These are phyloP conservation scores for Calonectria naviculata DNA, from an alignment of 2,329 filamentous ascomycete genomes.

Conservation along the genomic window DNA sequence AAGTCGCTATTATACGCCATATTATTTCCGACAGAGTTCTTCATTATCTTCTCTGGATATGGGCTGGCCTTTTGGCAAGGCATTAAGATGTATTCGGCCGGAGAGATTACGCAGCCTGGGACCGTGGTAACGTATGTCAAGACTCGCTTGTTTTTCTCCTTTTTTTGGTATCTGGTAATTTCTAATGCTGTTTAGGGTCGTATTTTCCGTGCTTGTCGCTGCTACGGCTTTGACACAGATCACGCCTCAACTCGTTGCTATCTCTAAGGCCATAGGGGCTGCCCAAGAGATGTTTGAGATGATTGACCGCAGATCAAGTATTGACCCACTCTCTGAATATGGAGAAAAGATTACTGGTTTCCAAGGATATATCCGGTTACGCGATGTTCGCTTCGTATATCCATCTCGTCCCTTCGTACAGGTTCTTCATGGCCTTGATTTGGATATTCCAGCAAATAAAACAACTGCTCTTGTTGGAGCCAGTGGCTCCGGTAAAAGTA, in stretches of 20 bases:
- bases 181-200: constrained; percentile 46
- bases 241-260: constrained; percentile 57
- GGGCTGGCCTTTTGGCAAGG: constrained; percentile 65
- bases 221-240: constrained; percentile 58
- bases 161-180: background rate
- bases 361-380: constrained; percentile 59
- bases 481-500: constrained; percentile 70
- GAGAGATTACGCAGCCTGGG: constrained; percentile 57
- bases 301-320: constrained; percentile 56
- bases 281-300: constrained; percentile 59
- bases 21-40: constrained; percentile 58
- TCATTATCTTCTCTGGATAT: constrained; percentile 59
- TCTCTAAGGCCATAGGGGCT: constrained; percentile 59
- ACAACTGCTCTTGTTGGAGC: constrained; percentile 67
- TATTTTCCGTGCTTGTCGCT: constrained; percentile 59
- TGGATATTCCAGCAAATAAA: constrained; percentile 57
- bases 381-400: constrained; percentile 64
- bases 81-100: constrained; percentile 55
- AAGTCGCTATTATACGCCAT: constrained; percentile 57
- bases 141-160: background rate
- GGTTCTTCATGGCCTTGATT: constrained; percentile 54
- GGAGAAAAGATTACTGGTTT: constrained; percentile 46
- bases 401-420: constrained; percentile 64
- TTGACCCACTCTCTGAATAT: constrained; percentile 54
- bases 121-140: constrained; percentile 57